These are phyloP conservation scores for Colletotrichum sp. DNA, from an alignment of 2,329 filamentous ascomycete species.

Conservation along the genomic window DNA sequence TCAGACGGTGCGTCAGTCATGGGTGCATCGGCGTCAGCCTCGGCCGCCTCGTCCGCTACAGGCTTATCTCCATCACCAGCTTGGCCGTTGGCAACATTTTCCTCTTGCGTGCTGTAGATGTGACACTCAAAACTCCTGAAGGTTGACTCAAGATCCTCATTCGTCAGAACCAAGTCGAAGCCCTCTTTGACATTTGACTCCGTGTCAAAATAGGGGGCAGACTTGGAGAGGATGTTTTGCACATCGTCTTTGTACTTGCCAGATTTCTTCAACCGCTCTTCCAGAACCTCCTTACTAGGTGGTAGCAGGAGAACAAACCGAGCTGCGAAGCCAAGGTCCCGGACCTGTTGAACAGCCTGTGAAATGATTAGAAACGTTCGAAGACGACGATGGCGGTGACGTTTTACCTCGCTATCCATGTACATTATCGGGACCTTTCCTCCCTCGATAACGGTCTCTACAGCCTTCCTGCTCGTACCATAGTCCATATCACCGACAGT, in stretches of 20 bases:
- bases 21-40: background rate
- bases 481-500: slow-evolving; percentile 55
- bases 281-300: slow-evolving; percentile 32
- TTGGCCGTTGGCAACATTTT: background rate
- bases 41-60: background rate
- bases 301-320: slow-evolving; percentile 60
- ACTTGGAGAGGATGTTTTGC: slow-evolving; percentile 26
- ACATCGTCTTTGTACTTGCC: slow-evolving; percentile 27
- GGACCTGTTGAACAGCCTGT: slow-evolving; percentile 61
- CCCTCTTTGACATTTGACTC: slow-evolving; percentile 3
- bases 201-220: slow-evolving; percentile 28
- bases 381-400: background rate
- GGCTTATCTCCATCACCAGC: background rate
- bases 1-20: slow-evolving; percentile 11
- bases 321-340: slow-evolving; percentile 60
- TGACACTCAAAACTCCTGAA: slow-evolving; percentile 8
- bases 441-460: slow-evolving; percentile 55
- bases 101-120: slow-evolving; percentile 1
- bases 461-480: slow-evolving; percentile 59
- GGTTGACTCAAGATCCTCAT: slow-evolving; percentile 15
- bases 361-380: background rate
- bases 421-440: slow-evolving; percentile 66
- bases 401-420: slow-evolving; percentile 56
- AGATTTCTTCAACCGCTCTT: slow-evolving; percentile 29
- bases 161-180: slow-evolving; percentile 19